Evolutionary conservation across 2,329 filamentous ascomycete species (phyloP).

Genomic region (Colletotrichum plurivorum): DNA sequence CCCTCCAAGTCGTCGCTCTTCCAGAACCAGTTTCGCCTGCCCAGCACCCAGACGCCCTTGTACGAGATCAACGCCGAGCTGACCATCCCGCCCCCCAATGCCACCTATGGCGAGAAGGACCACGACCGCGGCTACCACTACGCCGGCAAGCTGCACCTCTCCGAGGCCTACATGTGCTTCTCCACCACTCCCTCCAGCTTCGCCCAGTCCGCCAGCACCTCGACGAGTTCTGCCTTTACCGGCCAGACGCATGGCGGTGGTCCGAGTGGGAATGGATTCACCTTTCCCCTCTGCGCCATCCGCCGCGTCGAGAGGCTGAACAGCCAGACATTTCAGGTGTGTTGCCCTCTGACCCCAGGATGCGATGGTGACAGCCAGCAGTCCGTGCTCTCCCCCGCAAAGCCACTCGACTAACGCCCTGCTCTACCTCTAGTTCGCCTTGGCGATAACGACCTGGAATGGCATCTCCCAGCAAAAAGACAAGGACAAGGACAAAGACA

Average conservation of each 20-base stretch:
- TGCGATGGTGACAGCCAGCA: constrained; percentile 14
- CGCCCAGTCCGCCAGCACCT: constrained; percentile 81
- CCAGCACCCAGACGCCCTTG: constrained; percentile 90
- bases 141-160: constrained; percentile 91
- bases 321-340: constrained; percentile 87
- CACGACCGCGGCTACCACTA: constrained; percentile 87
- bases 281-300: constrained; percentile 91
- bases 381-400: constrained; percentile 25
- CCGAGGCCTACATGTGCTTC: constrained; percentile 96
- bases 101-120: constrained; percentile 78
- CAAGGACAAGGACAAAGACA: constrained; percentile 64
- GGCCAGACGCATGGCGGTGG: constrained; percentile 94
- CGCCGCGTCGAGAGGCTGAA: constrained; percentile 92
- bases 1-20: constrained; percentile 94
- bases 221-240: constrained; percentile 86
- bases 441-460: constrained; percentile 97
- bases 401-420: constrained; percentile 16
- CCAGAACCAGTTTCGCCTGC: constrained; percentile 95
- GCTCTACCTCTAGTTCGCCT: constrained; percentile 75
- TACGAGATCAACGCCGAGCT: constrained; percentile 98
- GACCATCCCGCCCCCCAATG: constrained; percentile 83
- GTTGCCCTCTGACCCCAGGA: constrained; percentile 6
- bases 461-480: constrained; percentile 70
- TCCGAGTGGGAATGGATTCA: constrained; percentile 95
- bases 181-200: constrained; percentile 94